A percentile compares a stretch with the other conserved stretches of the same genome.
phyloP scores from a whole-genome alignment of 176 grass and related monocot genomes.

The Carex littledalei region DNA sequence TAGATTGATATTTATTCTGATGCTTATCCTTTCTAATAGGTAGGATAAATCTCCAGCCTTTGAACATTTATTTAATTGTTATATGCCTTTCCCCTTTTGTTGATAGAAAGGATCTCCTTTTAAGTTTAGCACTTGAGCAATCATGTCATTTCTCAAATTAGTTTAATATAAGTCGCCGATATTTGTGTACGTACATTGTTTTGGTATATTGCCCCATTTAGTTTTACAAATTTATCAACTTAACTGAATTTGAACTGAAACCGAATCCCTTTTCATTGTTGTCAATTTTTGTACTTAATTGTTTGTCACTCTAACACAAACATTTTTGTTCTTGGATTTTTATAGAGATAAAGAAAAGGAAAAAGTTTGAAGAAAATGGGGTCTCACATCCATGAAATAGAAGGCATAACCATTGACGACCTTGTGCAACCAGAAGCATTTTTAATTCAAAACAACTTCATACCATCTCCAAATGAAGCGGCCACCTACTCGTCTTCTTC shows the following conservation, averaged over 20 bases:
- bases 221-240: too few species aligned
- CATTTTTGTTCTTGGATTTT: not conserved
- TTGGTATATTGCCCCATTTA: too few species aligned
- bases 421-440: not conserved
- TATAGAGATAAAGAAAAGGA: not conserved
- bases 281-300: not conserved
- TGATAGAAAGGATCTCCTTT: too few species aligned
- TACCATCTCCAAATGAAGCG: not conserved
- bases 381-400: conserved; percentile 6
- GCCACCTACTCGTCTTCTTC: not conserved
- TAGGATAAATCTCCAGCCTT: too few species aligned
- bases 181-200: too few species aligned
- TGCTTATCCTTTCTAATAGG: not conserved
- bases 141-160: not conserved
- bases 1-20: not conserved
- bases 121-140: too few species aligned
- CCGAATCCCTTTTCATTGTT: not conserved
- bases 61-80: too few species aligned
- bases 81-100: too few species aligned
- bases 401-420: not conserved
- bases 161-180: not conserved
- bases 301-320: not conserved
- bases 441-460: not conserved
- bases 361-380: not conserved
- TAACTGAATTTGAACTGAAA: not conserved